Evolutionary conservation across 2,329 filamentous ascomycete genomes (phyloP).

Genomic region (Cladophialophora psammophila): DNA sequence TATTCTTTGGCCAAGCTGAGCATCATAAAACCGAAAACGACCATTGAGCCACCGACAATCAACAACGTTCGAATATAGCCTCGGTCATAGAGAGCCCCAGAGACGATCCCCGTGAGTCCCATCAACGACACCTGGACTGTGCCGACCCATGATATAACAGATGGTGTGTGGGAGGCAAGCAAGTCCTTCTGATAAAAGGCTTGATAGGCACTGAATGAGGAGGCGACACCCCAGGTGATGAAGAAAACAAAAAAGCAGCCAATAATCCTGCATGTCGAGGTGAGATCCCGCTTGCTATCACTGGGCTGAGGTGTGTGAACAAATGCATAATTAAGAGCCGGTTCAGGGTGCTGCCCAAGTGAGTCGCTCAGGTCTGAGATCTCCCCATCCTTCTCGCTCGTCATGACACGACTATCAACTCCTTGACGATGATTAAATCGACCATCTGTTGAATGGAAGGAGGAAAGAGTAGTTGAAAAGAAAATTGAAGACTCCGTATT

Average conservation of each 20-base stretch:
- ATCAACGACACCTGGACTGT: constrained; percentile 57
- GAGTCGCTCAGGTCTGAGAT: constrained; percentile 11
- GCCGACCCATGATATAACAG: constrained; percentile 59
- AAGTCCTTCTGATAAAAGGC: constrained; percentile 40
- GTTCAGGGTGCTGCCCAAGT: neutral
- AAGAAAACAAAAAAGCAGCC: constrained; percentile 74
- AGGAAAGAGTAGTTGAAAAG: neutral
- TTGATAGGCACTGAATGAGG: constrained; percentile 43
- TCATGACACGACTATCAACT: constrained; percentile 11
- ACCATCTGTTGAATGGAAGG: neutral
- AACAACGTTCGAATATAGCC: constrained; percentile 48
- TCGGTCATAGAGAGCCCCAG: constrained; percentile 52
- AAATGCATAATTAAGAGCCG: neutral
- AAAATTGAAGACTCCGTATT: neutral
- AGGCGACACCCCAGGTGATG: constrained; percentile 38
- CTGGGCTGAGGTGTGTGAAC: neutral
- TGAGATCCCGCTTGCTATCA: constrained; percentile 42
- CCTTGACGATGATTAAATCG: neutral
- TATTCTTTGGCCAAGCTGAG: constrained; percentile 52
- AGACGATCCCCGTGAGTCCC: constrained; percentile 52
- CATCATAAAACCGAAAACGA: constrained; percentile 49
- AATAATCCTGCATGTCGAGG: constrained; percentile 81
- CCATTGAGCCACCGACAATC: constrained; percentile 39
- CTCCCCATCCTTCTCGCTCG: constrained; percentile 15
- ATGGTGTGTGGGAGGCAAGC: constrained; percentile 44